phyloP scores from a whole-genome alignment of 495 filamentous ascomycete genomes.

The Parathielavia hyrcaniae region DNA sequence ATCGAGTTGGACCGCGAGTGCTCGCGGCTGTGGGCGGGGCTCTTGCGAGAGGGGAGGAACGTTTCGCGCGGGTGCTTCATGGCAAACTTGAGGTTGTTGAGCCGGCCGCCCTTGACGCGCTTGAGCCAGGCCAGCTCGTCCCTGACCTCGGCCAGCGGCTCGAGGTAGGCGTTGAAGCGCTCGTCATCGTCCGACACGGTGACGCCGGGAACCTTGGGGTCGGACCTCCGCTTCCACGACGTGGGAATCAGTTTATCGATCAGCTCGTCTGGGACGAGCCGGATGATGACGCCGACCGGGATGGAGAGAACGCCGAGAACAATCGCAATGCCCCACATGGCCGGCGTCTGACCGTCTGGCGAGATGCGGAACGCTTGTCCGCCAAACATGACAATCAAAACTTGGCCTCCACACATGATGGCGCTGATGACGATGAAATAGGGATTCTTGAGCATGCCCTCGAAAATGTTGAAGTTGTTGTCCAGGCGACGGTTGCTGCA shows the following conservation, averaged over 20 bases:
- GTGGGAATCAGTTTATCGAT: constrained; percentile 62
- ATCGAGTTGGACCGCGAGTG: constrained; percentile 64
- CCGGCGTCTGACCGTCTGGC: constrained; percentile 46
- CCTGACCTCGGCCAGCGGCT: constrained; percentile 66
- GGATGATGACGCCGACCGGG: constrained; percentile 64
- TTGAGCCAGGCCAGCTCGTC: constrained; percentile 85
- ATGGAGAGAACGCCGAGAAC: constrained; percentile 66
- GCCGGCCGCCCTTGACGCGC: constrained; percentile 81
- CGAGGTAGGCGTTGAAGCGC: constrained; percentile 60
- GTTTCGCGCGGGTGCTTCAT: constrained; percentile 71
- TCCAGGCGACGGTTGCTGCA: constrained; percentile 73
- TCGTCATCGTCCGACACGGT: constrained; percentile 71
- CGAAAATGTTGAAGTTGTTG: constrained; percentile 85
- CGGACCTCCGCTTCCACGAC: constrained; percentile 58
- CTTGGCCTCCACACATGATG: constrained; percentile 71
- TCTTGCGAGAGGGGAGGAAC: constrained; percentile 63
- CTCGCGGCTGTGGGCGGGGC: constrained; percentile 55
- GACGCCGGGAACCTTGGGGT: constrained; percentile 42
- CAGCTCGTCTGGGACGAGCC: constrained; percentile 50
- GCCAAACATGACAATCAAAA: constrained; percentile 76
- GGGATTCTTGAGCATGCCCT: constrained; percentile 68
- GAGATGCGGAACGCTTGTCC: constrained; percentile 66
- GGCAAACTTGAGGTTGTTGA: constrained; percentile 80
- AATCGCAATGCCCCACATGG: constrained; percentile 73
- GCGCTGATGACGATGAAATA: constrained; percentile 79